Evolutionary conservation across 2,329 filamentous ascomycete species (phyloP).

Genomic region (Colletotrichum plurivorum): DNA sequence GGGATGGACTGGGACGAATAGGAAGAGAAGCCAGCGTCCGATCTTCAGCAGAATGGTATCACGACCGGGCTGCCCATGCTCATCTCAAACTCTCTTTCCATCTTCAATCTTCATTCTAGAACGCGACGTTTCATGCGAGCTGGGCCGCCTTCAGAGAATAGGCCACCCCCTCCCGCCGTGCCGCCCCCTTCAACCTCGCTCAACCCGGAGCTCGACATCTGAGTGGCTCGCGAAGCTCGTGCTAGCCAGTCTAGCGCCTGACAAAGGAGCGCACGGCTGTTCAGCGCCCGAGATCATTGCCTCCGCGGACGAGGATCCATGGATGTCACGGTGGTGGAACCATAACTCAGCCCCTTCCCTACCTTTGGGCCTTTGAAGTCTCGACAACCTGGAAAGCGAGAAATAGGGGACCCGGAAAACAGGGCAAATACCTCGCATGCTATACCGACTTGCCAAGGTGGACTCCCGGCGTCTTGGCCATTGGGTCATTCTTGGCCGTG

Average conservation of each 20-base stretch:
- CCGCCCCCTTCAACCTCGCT: neutral
- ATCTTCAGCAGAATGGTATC: neutral
- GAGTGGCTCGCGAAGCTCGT: neutral
- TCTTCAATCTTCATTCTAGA: conserved; percentile 23
- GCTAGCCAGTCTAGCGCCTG: conserved; percentile 11
- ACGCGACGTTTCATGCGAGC: conserved; percentile 34
- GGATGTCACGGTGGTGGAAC: conserved; percentile 3
- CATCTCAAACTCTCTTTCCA: conserved; percentile 29
- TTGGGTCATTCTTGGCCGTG: neutral
- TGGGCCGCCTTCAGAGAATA: neutral
- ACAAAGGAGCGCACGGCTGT: conserved; percentile 4
- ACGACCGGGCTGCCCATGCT: conserved; percentile 20
- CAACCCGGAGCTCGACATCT: neutral
- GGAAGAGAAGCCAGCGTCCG: neutral
- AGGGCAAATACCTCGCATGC: neutral
- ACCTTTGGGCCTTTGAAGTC: neutral
- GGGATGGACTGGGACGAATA: conserved; percentile 8
- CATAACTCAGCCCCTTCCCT: conserved; percentile 1
- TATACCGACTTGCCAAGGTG: neutral
- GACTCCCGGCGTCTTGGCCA: neutral
- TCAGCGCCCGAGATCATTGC: neutral
- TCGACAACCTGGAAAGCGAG: neutral
- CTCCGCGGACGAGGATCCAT: conserved; percentile 10
- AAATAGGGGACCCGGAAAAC: neutral
- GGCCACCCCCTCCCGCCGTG: neutral